phyloP scores from a whole-genome alignment of 345 rosid genomes.

The Populus simonii region DNA sequence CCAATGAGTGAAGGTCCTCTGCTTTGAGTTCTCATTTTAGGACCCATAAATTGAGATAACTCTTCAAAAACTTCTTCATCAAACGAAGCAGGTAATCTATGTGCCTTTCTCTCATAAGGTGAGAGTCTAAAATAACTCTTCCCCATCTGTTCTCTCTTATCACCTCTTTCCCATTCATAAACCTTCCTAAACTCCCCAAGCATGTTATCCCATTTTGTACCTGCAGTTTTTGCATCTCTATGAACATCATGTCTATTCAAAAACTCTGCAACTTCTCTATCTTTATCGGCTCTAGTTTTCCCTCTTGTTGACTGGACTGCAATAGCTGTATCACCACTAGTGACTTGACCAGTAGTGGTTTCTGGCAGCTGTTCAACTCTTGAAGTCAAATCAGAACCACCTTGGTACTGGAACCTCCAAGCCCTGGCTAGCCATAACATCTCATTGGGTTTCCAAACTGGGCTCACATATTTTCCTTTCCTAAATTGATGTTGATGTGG shows the following conservation, averaged over 20 bases:
- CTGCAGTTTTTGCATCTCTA: constrained; percentile 91
- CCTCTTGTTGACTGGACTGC: constrained; percentile 43
- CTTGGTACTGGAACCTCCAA: constrained; percentile 83
- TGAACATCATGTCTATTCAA: constrained; percentile 71
- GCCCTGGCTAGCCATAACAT: constrained; percentile 97
- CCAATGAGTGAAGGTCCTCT: constrained; percentile 24
- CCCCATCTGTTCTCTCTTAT: constrained; percentile 64
- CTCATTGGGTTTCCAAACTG: constrained; percentile 98
- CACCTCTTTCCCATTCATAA: constrained; percentile 88
- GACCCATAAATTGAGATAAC: constrained; percentile 86
- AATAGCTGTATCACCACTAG: constrained; percentile 24
- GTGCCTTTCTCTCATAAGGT: constrained; percentile 82
- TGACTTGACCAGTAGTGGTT: neutral
- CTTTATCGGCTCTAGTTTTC: constrained; percentile 93
- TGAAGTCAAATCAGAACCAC: constrained; percentile 38
- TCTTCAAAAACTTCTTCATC: constrained; percentile 96
- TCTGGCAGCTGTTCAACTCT: constrained; percentile 26
- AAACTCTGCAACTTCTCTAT: constrained; percentile 88
- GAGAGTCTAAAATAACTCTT: constrained; percentile 96
- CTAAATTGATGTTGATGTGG: constrained; percentile 60
- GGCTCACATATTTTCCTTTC: constrained; percentile 94
- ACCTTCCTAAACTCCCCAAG: constrained; percentile 95
- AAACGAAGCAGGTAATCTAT: constrained; percentile 89
- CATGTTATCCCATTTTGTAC: constrained; percentile 99
- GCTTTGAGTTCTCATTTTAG: constrained; percentile 59